Evolutionary conservation across 2,329 filamentous ascomycete genomes (phyloP), one percentile per base, ranked within the genome.

Genomic region (Calonectria ilicicola): DNA sequence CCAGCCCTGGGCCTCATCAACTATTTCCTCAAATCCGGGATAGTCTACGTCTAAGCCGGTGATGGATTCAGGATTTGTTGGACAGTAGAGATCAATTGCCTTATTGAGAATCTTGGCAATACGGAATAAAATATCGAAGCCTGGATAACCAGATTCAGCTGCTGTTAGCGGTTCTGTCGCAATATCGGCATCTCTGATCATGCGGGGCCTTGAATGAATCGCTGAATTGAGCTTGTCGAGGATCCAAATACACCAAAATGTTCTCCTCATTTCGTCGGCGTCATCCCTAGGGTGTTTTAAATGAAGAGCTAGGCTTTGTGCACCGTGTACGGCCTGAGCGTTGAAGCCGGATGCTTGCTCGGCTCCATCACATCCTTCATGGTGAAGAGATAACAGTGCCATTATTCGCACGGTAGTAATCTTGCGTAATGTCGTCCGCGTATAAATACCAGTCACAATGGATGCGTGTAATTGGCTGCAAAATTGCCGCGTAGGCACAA

Each of bases 171-270:
- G 40, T 10, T 62, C 65, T 29, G 46, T 38, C 15, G 65, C 38
- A 10, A 67, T 67, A n/a, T 67, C 65, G 14, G 35, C 32, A 27
- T 67, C 65, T 23, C 38, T 26, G 27, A 67, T 67, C 9, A 44
- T 35, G 46, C 65, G 60, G 10, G 65, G 65, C 32, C 65, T 62
- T 19, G 65, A 67, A 56, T 67, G 23, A n/a, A 67, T 67, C 6
- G 65, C 65, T 5, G 65, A 35, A 21, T 67, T 67, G n/a, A 67
- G 51, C n/a, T 53, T n/a, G 40, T 67, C 65, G 3, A 67, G 40
- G 35, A 38, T 62, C 51, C 51, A 67, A 19, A 67, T 29, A 15
- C 65, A 67, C 65, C 65, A 67, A 32, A 67, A 67, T 26, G 53
- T 27, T 19, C 51, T 56, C 29, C 29, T 62, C 40, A 67, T 58